A percentile compares a stretch with the other conserved stretches of the same genome.
These are phyloP conservation scores for Martiniozyma asiatica DNA, from an alignment of 1,139 yeast species.

Conservation along the genomic window DNA sequence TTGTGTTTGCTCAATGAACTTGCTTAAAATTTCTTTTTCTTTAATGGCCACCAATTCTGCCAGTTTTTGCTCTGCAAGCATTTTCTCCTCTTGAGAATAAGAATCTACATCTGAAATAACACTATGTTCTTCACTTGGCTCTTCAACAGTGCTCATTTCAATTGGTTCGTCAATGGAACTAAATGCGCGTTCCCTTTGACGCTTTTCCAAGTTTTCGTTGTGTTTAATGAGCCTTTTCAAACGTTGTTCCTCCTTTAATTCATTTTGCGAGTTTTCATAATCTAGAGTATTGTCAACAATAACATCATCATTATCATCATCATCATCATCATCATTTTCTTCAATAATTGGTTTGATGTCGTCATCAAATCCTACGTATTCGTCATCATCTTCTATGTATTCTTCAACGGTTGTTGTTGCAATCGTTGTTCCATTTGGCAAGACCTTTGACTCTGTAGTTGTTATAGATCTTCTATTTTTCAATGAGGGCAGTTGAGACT, in stretches of 20 bases:
- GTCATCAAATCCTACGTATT: slow-evolving; percentile 9
- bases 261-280: slow-evolving; percentile 11
- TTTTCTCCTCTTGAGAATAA: slow-evolving; percentile 16
- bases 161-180: slow-evolving; percentile 8
- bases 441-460: slow-evolving; percentile 7
- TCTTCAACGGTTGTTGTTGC: slow-evolving; percentile 10
- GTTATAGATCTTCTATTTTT: slow-evolving; percentile 3
- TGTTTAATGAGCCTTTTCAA: slow-evolving; percentile 15
- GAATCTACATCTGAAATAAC: slow-evolving; percentile 8
- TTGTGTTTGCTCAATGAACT: slow-evolving; percentile 13
- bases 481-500: too few relatives aligned
- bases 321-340: slow-evolving; percentile 2
- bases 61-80: slow-evolving; percentile 16
- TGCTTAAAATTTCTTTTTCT: slow-evolving; percentile 17
- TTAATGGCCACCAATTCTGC: slow-evolving; percentile 17
- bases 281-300: background rate
- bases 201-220: slow-evolving; percentile 15
- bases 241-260: slow-evolving; percentile 18
- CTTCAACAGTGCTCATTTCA: slow-evolving; percentile 7
- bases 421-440: slow-evolving; percentile 11
- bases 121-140: slow-evolving; percentile 7
- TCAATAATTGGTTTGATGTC: slow-evolving; percentile 8
- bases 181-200: slow-evolving; percentile 15
- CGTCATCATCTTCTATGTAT: slow-evolving; percentile 6
- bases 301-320: slow-evolving; percentile 4